These are phyloP conservation scores for Rutstroemia sp. DNA, from an alignment of 2,329 filamentous ascomycete genomes.

Conservation along the genomic window DNA sequence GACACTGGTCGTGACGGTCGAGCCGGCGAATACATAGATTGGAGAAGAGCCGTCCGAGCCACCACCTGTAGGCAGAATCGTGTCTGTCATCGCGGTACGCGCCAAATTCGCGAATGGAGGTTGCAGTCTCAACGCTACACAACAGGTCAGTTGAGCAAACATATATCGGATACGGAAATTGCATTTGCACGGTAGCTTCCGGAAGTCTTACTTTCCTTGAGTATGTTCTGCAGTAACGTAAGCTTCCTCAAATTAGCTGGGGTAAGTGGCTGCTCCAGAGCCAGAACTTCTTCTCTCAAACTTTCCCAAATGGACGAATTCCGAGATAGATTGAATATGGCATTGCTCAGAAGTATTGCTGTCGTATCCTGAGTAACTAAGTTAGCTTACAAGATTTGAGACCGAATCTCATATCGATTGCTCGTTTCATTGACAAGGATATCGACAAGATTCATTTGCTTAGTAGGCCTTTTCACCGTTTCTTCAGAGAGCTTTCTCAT, in stretches of 20 bases:
- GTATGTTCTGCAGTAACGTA: background rate
- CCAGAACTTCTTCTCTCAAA: background rate
- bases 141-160: fast-evolving
- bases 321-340: background rate
- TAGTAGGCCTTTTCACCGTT: background rate
- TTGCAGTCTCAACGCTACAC: background rate
- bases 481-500: background rate
- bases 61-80: constrained; percentile 15
- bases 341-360: constrained; percentile 1
- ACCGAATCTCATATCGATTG: background rate
- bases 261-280: background rate
- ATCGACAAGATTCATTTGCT: background rate
- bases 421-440: background rate
- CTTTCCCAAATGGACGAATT: background rate
- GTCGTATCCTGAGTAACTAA: constrained; percentile 3
- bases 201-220: constrained; percentile 1
- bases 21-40: constrained; percentile 12
- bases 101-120: constrained; percentile 16
- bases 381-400: constrained; percentile 3
- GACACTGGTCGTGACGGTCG: background rate
- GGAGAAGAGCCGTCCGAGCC: constrained; percentile 10
- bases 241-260: background rate
- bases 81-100: constrained; percentile 10
- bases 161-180: background rate
- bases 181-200: background rate